Evolutionary conservation across 345 rosid species (phyloP).

Genomic region (Hibiscus trionum): DNA sequence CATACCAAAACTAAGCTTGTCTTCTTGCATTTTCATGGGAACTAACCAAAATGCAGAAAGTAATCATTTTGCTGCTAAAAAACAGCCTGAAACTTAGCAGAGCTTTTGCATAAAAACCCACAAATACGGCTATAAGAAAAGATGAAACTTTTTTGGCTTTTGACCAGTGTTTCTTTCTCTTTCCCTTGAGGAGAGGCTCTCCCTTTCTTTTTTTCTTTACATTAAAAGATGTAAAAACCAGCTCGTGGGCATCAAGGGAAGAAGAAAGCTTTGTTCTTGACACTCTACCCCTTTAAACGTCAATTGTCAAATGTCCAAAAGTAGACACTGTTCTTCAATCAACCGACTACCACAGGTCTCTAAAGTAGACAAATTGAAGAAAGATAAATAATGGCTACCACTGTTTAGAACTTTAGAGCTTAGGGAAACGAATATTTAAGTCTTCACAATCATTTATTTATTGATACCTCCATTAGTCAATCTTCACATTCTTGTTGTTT

Average conservation of each 20-base stretch:
- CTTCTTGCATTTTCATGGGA: constrained; percentile 20
- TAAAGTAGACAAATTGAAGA: constrained; percentile 12
- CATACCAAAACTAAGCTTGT: constrained; percentile 24
- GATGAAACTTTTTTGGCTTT: constrained; percentile 31
- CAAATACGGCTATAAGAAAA: constrained; percentile 27
- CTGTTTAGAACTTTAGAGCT: neutral
- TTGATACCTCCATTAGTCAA: constrained; percentile 4
- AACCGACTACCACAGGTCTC: constrained; percentile 9
- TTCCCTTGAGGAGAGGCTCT: neutral
- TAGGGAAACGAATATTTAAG: neutral
- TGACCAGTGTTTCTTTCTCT: constrained; percentile 38
- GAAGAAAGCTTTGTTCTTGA: constrained; percentile 20
- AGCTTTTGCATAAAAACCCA: constrained; percentile 6
- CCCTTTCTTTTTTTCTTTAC: constrained; percentile 13
- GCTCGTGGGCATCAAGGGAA: constrained; percentile 41
- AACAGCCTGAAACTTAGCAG: constrained; percentile 20
- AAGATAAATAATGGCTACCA: constrained; percentile 10
- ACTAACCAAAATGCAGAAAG: constrained; percentile 15
- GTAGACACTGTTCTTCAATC: constrained; percentile 22
- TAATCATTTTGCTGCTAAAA: constrained; percentile 24
- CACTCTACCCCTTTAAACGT: constrained; percentile 17
- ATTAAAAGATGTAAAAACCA: constrained; percentile 44
- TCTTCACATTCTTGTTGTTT: constrained; percentile 29
- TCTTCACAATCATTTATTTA: neutral
- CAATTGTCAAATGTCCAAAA: constrained; percentile 24